A percentile compares a stretch with the other conserved stretches of the same genome.
phyloP scores from a whole-genome alignment of 768 basidiomycete genomes.

The Lyophyllum shimeji region DNA sequence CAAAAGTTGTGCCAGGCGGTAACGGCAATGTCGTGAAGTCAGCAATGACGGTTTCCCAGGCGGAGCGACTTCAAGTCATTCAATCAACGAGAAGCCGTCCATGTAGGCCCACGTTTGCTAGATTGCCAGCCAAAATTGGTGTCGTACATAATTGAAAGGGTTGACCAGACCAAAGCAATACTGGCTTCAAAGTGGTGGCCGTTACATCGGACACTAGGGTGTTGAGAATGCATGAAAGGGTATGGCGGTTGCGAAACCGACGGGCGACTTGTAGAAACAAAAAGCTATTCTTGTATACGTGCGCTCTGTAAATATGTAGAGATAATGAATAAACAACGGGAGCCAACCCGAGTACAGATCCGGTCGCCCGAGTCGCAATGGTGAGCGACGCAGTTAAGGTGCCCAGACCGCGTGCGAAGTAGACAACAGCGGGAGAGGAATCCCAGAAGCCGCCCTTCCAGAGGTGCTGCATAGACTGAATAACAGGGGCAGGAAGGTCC shows the following conservation, averaged over 20 bases:
- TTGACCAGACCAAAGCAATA: neutral
- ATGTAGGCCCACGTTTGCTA: too few species aligned
- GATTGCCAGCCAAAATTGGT: too few species aligned
- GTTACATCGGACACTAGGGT: neutral
- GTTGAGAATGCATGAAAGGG: conserved; percentile 2
- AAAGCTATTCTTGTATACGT: neutral
- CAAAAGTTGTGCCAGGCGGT: neutral
- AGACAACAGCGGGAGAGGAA: conserved; percentile 1
- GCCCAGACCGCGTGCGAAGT: neutral
- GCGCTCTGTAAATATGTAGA: neutral
- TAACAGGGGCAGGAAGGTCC: neutral
- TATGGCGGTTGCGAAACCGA: conserved; percentile 2
- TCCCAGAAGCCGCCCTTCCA: conserved; percentile 7
- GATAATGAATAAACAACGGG: neutral
- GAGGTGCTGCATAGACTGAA: neutral
- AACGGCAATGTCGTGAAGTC: neutral
- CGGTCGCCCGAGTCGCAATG: neutral
- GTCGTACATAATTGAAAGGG: neutral
- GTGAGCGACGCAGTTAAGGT: neutral
- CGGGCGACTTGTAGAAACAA: neutral
- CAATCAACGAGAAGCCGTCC: neutral
- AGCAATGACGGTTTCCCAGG: neutral
- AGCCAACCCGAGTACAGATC: neutral
- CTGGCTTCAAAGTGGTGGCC: neutral
- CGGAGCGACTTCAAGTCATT: neutral